These are phyloP conservation scores for Pleomassaria siparia DNA, from an alignment of 2,329 filamentous ascomycete species.

Conservation along the genomic window DNA sequence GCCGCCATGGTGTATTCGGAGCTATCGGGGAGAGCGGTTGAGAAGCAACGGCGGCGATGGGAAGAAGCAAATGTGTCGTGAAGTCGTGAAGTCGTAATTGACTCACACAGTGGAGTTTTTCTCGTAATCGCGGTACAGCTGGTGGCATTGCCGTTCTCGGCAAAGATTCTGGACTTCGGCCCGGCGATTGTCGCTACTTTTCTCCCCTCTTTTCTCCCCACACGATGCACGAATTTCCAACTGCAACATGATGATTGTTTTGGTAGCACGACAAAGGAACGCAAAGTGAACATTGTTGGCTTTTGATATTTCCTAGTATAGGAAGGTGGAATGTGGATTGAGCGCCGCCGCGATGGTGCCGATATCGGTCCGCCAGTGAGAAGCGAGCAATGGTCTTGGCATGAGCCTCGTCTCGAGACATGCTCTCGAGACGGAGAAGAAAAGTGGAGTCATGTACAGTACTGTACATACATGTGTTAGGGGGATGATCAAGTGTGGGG, in stretches of 20 bases:
- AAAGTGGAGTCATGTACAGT: constrained; percentile 1
- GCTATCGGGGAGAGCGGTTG: background rate
- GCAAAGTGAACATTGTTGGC: background rate
- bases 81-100: constrained; percentile 4
- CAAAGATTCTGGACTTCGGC: constrained; percentile 7
- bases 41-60: background rate
- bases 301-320: background rate
- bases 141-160: constrained; percentile 11
- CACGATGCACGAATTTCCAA: background rate
- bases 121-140: no score
- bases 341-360: background rate
- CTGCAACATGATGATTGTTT: background rate
- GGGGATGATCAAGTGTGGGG: no score
- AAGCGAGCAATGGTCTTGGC: background rate
- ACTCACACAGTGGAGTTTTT: constrained; percentile 14
- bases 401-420: constrained; percentile 4
- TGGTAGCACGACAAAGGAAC: background rate
- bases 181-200: background rate
- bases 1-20: constrained; percentile 11
- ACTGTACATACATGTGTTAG: no score
- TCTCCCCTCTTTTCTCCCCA: background rate
- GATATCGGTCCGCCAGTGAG: background rate
- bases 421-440: background rate
- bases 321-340: background rate
- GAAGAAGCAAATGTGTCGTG: background rate